Evolutionary conservation across 2,329 filamentous ascomycete genomes (phyloP).

Genomic region (Calonectria hongkongensis): DNA sequence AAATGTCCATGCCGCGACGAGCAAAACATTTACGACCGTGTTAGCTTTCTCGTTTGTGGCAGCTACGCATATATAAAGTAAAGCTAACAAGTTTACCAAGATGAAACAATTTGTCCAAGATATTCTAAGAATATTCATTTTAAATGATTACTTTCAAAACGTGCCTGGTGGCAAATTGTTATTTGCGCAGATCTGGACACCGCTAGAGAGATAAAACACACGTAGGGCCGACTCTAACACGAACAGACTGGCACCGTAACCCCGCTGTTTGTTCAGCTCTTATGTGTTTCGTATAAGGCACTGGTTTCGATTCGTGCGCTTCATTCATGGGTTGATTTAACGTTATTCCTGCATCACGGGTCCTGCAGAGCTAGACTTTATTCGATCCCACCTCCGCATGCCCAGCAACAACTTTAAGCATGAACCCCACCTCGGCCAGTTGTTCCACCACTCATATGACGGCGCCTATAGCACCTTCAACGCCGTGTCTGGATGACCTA

Average conservation of each 20-base stretch:
- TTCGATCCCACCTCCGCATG: background rate
- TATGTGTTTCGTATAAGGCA: background rate
- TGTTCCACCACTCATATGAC: slow-evolving; percentile 39
- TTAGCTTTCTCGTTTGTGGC: no score
- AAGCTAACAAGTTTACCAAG: no score
- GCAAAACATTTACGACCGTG: no score
- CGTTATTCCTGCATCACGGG: slow-evolving; percentile 2
- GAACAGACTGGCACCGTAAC: no score
- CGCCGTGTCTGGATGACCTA: background rate
- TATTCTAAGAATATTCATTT: no score
- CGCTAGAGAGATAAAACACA: no score
- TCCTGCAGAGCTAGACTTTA: background rate
- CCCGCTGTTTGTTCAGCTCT: background rate
- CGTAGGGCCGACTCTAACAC: background rate
- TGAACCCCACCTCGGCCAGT: slow-evolving; percentile 4
- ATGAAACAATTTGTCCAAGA: no score
- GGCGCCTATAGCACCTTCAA: slow-evolving; percentile 19
- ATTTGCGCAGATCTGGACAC: no score
- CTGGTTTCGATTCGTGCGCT: slow-evolving; percentile 27
- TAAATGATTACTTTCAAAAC: no score
- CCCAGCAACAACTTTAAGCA: slow-evolving; percentile 14
- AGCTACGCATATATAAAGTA: no score
- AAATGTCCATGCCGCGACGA: no score
- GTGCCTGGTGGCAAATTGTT: no score
- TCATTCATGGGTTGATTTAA: background rate